Evolutionary conservation across 805 yeast species (phyloP), one percentile per base, ranked within the genome.

Genomic region (Wickerhamiella sorbophila): DNA sequence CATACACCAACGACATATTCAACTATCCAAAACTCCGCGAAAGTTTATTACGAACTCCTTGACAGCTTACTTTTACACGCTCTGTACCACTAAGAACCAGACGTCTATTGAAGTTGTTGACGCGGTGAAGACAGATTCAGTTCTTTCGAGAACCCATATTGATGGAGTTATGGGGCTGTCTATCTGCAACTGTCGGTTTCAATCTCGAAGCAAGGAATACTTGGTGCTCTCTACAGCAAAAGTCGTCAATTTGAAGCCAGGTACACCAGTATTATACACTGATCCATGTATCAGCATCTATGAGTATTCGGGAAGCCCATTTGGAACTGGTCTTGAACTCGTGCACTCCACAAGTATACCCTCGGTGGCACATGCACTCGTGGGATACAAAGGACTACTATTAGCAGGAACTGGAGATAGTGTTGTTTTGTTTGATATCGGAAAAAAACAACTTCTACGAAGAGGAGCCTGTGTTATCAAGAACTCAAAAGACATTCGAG

Each of bases 391-490:
- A 38, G 82, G 77, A 0, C 67, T 66, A 45, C 55, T 86, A 1
- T 57, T 86, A 1, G 78, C 71, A 1, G 87, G 83, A 0, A 50
- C 73, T 38, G 70, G 67, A 1, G 64, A 69, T 35, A 19, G 40
- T 6, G 36, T 46, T 4, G 19, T 39, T 57, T 60, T 38, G 50
- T 88, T 38, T 61, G 87, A 77, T 21, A 48, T 85, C 22, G 98
- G 98, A 1, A 67, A 68, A 51, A 81, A 79, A 48, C 96, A 87
- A 54, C 63, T 88, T 31, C 63, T 91, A 43, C 69, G 79, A 43
- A 84, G 82, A 55, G 64, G 79, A 0, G 70, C 76, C 5, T 55
- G 71, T 1, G 57, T 52, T 3, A 49, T 80, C 6, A 59, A 61
- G 1, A 64, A 71, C 1, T 55, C 69, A 12, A 63, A 66, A 3